These are phyloP conservation scores for Hymenotorrendiella dingleyae DNA, from an alignment of 2,329 filamentous ascomycete genomes.

Conservation along the genomic window DNA sequence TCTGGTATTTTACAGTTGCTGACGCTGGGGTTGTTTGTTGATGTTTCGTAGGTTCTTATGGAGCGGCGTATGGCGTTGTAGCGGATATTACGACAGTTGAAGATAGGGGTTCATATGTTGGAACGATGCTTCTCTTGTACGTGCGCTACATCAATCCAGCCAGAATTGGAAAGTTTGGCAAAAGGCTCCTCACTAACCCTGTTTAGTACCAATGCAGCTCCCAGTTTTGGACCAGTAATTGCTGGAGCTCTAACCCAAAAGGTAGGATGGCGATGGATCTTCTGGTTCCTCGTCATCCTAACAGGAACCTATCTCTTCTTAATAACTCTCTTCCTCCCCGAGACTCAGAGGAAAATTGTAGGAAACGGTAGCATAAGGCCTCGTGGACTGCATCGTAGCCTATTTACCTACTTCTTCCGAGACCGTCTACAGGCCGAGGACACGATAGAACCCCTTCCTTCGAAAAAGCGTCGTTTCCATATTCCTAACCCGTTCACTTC, in stretches of 20 bases:
- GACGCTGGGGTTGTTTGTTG: slow-evolving; percentile 29
- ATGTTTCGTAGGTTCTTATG: slow-evolving; percentile 37
- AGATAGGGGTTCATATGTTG: slow-evolving; percentile 60
- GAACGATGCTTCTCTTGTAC: slow-evolving; percentile 23
- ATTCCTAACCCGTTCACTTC: slow-evolving; percentile 35
- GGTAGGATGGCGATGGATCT: slow-evolving; percentile 46
- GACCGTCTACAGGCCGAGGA: not conserved
- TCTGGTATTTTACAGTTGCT: not conserved
- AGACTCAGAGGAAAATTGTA: slow-evolving; percentile 33
- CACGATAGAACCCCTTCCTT: not conserved
- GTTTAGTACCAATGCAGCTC: slow-evolving; percentile 3
- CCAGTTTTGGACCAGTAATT: slow-evolving; percentile 35
- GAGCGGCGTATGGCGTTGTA: slow-evolving; percentile 52
- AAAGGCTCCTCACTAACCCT: not conserved
- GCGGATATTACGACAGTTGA: slow-evolving; percentile 56
- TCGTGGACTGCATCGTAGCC: not conserved
- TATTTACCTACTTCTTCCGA: not conserved
- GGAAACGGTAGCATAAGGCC: slow-evolving; percentile 7
- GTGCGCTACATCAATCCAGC: not conserved
- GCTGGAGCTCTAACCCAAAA: slow-evolving; percentile 42
- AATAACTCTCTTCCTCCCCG: slow-evolving; percentile 42
- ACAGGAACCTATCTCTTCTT: slow-evolving; percentile 36
- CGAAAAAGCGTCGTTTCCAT: not conserved
- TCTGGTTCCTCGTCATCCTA: slow-evolving; percentile 41
- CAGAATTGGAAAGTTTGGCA: too few relatives aligned